Evolutionary conservation across 805 yeast genomes (phyloP).

Genomic region (Candida pseudoglaebosa): DNA sequence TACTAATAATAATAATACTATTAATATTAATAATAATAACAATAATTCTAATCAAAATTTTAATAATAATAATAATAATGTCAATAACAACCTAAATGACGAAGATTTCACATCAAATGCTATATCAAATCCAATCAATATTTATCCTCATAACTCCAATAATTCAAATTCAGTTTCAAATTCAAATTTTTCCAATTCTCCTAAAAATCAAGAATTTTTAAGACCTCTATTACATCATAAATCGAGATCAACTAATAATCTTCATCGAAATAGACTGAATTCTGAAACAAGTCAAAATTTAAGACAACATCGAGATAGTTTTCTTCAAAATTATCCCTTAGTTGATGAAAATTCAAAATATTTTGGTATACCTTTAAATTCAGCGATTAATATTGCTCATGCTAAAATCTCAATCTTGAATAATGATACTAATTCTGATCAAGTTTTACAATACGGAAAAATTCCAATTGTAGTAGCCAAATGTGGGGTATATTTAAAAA

Average conservation of each 20-base stretch:
- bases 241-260: conserved; percentile 47
- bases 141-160: neutral
- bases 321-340: conserved; percentile 40
- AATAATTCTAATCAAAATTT: too few species aligned
- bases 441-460: conserved; percentile 73
- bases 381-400: conserved; percentile 70
- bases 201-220: conserved; percentile 22
- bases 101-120: conserved; percentile 1
- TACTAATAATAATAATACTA: conserved; percentile 1
- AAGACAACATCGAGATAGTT: conserved; percentile 49
- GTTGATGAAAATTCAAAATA: conserved; percentile 50
- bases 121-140: conserved; percentile 5
- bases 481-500: conserved; percentile 83
- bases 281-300: conserved; percentile 24
- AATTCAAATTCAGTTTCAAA: conserved; percentile 3
- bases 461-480: conserved; percentile 95
- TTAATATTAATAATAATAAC: too few species aligned
- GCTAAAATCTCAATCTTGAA: conserved; percentile 68
- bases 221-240: conserved; percentile 50
- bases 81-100: too few species aligned
- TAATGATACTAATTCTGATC: conserved; percentile 44
- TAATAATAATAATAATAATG: too few species aligned
- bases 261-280: conserved; percentile 37
- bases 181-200: conserved; percentile 7
- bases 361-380: conserved; percentile 76